Base-by-base conservation (phyloP, 164 flowering plant species). In the Annona squamosa region DNA sequence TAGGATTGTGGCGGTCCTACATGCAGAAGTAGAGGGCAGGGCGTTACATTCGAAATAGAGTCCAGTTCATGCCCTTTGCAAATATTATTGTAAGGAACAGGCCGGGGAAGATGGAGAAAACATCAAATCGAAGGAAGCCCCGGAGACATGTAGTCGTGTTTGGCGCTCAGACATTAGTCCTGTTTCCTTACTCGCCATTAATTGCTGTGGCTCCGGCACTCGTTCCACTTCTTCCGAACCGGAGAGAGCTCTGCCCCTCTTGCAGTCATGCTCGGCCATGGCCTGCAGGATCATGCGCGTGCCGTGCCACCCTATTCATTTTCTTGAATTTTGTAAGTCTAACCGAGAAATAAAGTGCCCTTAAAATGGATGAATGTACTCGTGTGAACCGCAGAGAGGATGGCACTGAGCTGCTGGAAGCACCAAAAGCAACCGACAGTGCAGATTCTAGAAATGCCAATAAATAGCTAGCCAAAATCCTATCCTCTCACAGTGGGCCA, bases 71-170 rank as follows among this genome's bases (percentile, higher is more conserved):
- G n/a, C 48, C 68, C 43, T 43, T 43, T 1, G n/a, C 68, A 42
- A 41, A 12, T 66, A 5, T 13, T 37, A 37, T 19, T 19, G 12
- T 42, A 3, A 66, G 3, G 5, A 13, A 66, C 12, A 63, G 6
- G 18, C 9, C 10, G 13, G 13, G 59, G 17, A 16, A 63, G 46
- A 66, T 66, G 68, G 48, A 42, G 68, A 66, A 66, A 66, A 66
- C 46, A 66, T 66, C 68, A 66, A 66, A 66, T 66, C 68, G n/a
- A 42, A 66, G 46, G 43, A 43, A 66, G n/a, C 48, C 68, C 68
- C 3, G 2, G 45, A 56, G 61, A 70, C 72, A 70, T 5, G 72
- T 12, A 56, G 44, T 48, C 63, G 63, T 70, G 62, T 70, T 70
- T 52, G n/a, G 62, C 4, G 72, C 62, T 19, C 63, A 37, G 42